phyloP scores from a whole-genome alignment of 2,329 filamentous ascomycete genomes.

The Ascochyta viciae-villosae region DNA sequence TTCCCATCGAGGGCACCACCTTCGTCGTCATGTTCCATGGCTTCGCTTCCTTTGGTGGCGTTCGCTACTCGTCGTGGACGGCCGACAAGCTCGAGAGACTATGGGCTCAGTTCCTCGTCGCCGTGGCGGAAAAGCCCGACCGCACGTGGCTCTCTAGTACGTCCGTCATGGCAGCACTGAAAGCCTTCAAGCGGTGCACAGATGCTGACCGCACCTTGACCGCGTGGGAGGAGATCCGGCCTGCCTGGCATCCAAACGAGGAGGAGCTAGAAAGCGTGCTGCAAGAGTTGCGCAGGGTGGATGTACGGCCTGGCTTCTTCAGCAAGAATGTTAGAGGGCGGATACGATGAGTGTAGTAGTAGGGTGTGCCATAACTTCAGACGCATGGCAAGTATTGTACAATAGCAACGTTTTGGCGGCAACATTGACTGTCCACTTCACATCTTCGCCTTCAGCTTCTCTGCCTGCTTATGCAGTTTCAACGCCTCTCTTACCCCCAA shows the following conservation, averaged over 20 bases:
- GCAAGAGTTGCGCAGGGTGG: conserved; percentile 33
- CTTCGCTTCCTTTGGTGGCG: conserved; percentile 76
- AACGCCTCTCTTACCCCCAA: conserved; percentile 40
- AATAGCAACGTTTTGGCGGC: neutral
- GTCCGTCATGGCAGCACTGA: conserved; percentile 40
- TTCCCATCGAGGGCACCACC: conserved; percentile 76
- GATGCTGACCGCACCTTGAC: conserved; percentile 59
- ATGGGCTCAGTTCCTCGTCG: conserved; percentile 38
- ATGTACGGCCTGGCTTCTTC: conserved; percentile 27
- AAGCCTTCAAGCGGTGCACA: conserved; percentile 69
- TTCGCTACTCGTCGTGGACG: conserved; percentile 74
- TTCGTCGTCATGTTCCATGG: conserved; percentile 85
- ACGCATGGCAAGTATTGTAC: neutral
- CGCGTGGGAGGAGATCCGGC: conserved; percentile 59
- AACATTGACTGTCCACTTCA: neutral
- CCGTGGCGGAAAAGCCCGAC: conserved; percentile 26
- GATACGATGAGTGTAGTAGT: neutral
- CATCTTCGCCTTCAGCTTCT: conserved; percentile 32
- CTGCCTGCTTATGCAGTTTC: conserved; percentile 34
- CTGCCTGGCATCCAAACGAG: conserved; percentile 48
- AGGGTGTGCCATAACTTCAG: neutral
- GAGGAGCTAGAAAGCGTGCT: conserved; percentile 43
- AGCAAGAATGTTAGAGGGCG: conserved; percentile 8
- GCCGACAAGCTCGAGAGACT: conserved; percentile 65
- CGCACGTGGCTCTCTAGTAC: conserved; percentile 40